These are phyloP conservation scores for Penicillium vulpinum DNA, from an alignment of 2,329 filamentous ascomycete species.

Conservation along the genomic window DNA sequence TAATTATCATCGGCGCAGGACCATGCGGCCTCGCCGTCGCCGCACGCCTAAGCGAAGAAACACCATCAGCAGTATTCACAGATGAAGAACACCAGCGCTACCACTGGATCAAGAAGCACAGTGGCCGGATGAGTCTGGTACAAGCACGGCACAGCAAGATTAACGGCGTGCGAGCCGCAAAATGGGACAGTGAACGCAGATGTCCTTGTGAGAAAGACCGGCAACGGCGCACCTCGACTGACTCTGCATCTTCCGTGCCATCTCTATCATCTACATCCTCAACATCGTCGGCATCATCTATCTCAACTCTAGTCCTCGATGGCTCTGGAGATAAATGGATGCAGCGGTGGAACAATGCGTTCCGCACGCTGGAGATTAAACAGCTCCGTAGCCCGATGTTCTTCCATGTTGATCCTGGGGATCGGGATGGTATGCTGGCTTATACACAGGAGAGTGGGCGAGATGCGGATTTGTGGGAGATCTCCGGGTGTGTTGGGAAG, in stretches of 20 bases:
- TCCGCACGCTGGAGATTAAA: slow-evolving; percentile 67
- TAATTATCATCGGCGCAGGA: slow-evolving; percentile 72
- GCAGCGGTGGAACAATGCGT: slow-evolving; percentile 68
- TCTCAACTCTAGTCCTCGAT: slow-evolving; percentile 66
- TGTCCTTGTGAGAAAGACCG: slow-evolving; percentile 5
- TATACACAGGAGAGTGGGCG: slow-evolving; percentile 63
- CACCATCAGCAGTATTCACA: slow-evolving; percentile 76
- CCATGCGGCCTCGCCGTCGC: slow-evolving; percentile 74
- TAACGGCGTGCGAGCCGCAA: slow-evolving; percentile 30
- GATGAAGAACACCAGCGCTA: slow-evolving; percentile 82
- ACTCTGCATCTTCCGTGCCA: slow-evolving; percentile 22
- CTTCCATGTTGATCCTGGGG: slow-evolving; percentile 75
- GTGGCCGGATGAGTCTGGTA: slow-evolving; percentile 55
- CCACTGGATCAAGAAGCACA: slow-evolving; percentile 71
- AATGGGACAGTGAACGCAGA: slow-evolving; percentile 24
- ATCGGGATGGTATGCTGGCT: slow-evolving; percentile 71
- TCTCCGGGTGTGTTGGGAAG: slow-evolving; percentile 73
- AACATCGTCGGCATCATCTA: slow-evolving; percentile 15
- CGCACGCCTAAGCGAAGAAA: slow-evolving; percentile 68
- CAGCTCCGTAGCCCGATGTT: slow-evolving; percentile 79
- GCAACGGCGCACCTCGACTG: slow-evolving; percentile 17
- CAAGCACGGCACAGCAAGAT: slow-evolving; percentile 30
- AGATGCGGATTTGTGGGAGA: slow-evolving; percentile 67
- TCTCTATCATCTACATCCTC: slow-evolving; percentile 17
- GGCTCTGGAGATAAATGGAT: slow-evolving; percentile 66